A percentile compares a stretch with the other conserved stretches of the same genome.
phyloP scores from a whole-genome alignment of 192 early-diverging fungal genomes.

The Backusella sp. region DNA sequence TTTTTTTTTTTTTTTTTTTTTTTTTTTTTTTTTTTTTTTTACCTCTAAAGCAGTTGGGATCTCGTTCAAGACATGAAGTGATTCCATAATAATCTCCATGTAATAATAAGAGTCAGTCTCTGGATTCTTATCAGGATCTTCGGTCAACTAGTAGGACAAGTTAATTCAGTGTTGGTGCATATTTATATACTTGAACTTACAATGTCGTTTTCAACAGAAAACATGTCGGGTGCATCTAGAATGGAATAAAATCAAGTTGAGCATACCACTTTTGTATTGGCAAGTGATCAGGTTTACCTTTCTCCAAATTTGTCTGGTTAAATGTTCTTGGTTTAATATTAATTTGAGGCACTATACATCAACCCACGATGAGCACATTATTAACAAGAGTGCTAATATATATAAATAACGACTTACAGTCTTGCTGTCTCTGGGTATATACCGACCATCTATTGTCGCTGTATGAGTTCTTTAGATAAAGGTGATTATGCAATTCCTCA shows the following conservation, averaged over 20 bases:
- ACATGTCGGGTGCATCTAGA: conserved; percentile 20
- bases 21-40: neutral
- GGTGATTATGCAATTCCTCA: conserved; percentile 76
- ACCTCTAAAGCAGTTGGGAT: conserved; percentile 53
- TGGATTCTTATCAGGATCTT: conserved; percentile 64
- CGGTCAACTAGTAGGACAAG: conserved; percentile 40
- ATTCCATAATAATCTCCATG: conserved; percentile 75
- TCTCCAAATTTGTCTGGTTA: neutral
- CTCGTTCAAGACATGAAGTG: conserved; percentile 57
- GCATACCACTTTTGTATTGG: no score
- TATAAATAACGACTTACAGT: conserved; percentile 44
- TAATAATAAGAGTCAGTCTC: conserved; percentile 78
- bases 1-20: no score
- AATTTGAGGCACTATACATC: conserved; percentile 18
- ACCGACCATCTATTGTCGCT: conserved; percentile 63
- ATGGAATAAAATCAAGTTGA: neutral
- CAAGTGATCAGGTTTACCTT: neutral
- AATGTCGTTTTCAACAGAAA: conserved; percentile 46
- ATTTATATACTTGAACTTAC: conserved; percentile 24
- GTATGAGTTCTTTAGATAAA: conserved; percentile 78
- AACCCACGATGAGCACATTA: no score
- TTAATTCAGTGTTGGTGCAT: no score
- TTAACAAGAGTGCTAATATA: no score
- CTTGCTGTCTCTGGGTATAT: conserved; percentile 54
- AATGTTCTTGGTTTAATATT: conserved; percentile 22